Evolutionary conservation across 768 basidiomycete genomes (phyloP), one percentile per base, ranked within the genome.

Genomic region (Coprinopsis marcescibilis): DNA sequence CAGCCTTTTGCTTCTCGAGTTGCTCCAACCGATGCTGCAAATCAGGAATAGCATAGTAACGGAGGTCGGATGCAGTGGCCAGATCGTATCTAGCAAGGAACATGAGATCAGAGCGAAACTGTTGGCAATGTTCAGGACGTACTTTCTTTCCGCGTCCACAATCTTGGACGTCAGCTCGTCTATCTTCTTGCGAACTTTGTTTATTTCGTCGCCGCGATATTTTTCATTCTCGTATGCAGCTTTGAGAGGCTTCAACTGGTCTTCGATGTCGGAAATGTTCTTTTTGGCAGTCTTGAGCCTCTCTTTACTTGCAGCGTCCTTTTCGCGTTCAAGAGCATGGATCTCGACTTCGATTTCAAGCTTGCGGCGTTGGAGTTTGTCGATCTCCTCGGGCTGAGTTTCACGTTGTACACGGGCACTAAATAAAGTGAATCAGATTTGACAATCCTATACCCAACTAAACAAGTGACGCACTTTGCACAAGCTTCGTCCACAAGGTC

Each of bases 341-440:
- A 96, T 87, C 60, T 96, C 95, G 15, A 98, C 83, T 59, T 97
- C 89, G 23, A 98, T 76, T 59, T 95, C 89, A 25, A 97, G 77
- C 63, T 89, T 92, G 43, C 75, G 76, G 15, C 93, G 82, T 59
- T 95, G 89, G 14, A 97, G 74, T 53, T 84, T 83, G 67, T 98
- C 95, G 57, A 98, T 88, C 2, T 77, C 85, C 66, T 98, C 95
- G 0, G 95, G 95, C 49, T 88, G 80, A 0, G 93, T 97, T 69
- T 99, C 95, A 34, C 91, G 83, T 21, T 89, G 89, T 20, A 97
- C 91, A 48, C 93, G 87, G 23, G 86, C 85, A 56, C 85, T 88
- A 45, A n/a, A 24, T 53, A 29, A 20, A 32, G 17, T 27, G 1
- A 30, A 48, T n/a, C 45, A 45, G 45, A 3, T 51, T 14, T 42